These are phyloP conservation scores for Trichoderma sp. DNA, from an alignment of 2,329 filamentous ascomycete genomes.

Conservation along the genomic window DNA sequence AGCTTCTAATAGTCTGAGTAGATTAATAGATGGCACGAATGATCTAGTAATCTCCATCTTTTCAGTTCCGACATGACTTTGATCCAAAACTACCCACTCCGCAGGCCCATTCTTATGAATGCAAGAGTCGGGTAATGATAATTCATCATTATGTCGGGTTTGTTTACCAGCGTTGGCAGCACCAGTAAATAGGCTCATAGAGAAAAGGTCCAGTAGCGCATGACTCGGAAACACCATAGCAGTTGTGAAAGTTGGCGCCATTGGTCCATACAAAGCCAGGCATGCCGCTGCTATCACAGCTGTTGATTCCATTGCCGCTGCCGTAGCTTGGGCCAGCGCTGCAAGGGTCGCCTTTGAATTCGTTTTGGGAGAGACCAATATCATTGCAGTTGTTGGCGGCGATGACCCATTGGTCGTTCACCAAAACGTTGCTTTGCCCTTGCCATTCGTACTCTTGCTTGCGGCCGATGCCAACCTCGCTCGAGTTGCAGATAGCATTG, in stretches of 20 bases:
- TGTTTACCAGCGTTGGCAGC: not conserved
- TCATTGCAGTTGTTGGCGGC: not conserved
- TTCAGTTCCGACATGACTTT: not conserved
- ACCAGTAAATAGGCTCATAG: not conserved
- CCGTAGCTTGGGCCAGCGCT: not conserved
- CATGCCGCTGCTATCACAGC: not conserved
- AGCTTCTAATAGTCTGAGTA: not conserved
- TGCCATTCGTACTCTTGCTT: not conserved
- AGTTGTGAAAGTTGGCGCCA: not conserved
- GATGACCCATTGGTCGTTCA: not conserved
- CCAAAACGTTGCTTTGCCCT: not conserved
- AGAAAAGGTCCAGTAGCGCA: not conserved
- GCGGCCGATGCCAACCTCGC: not conserved
- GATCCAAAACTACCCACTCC: not conserved
- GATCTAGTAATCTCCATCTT: not conserved
- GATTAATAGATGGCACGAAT: not conserved
- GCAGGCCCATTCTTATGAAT: not conserved
- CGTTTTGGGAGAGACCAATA: not conserved
- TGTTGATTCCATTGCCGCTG: not conserved
- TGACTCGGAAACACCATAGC: not conserved
- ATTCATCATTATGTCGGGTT: not conserved
- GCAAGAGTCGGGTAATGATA: not conserved
- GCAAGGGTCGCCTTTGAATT: not conserved
- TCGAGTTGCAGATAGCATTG: not conserved
- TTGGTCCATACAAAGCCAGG: not conserved